A percentile compares a stretch with the other conserved stretches of the same genome.
Evolutionary conservation across 2,329 filamentous ascomycete species (phyloP).

Genomic region (Clarireedia sp.): DNA sequence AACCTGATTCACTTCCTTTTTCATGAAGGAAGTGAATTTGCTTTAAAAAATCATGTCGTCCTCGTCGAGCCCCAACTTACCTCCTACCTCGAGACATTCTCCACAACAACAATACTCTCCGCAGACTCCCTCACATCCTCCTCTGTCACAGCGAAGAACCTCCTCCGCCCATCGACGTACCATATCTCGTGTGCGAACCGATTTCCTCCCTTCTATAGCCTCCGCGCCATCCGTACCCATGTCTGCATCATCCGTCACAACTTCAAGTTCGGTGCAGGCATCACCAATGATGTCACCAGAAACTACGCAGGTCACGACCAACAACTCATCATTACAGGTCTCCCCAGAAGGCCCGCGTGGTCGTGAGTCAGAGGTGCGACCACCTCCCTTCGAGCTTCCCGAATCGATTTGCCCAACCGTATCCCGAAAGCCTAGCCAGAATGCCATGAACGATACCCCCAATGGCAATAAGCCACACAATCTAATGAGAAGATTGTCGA

Average conservation of each 20-base stretch:
- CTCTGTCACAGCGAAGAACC: neutral
- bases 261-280: conserved; percentile 44
- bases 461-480: conserved; percentile 51
- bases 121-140: neutral
- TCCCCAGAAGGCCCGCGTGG: conserved; percentile 57
- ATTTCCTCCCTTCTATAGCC: conserved; percentile 20
- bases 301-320: conserved; percentile 41
- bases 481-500: conserved; percentile 79
- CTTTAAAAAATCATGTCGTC: neutral
- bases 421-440: conserved; percentile 49
- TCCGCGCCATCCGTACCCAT: conserved; percentile 35
- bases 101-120: neutral
- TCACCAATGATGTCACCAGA: conserved; percentile 53
- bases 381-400: conserved; percentile 59
- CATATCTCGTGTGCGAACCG: conserved; percentile 28
- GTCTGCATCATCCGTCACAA: conserved; percentile 47
- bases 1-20: neutral
- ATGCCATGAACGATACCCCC: conserved; percentile 55
- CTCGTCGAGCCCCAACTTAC: conserved; percentile 1
- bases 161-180: conserved; percentile 15
- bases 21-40: neutral
- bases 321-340: conserved; percentile 55
- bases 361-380: conserved; percentile 44
- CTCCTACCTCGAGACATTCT: neutral
- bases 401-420: conserved; percentile 55